Evolutionary conservation across 371 early-diverging fungal genomes (phyloP).

Genomic region (Haplosporangium sp.): DNA sequence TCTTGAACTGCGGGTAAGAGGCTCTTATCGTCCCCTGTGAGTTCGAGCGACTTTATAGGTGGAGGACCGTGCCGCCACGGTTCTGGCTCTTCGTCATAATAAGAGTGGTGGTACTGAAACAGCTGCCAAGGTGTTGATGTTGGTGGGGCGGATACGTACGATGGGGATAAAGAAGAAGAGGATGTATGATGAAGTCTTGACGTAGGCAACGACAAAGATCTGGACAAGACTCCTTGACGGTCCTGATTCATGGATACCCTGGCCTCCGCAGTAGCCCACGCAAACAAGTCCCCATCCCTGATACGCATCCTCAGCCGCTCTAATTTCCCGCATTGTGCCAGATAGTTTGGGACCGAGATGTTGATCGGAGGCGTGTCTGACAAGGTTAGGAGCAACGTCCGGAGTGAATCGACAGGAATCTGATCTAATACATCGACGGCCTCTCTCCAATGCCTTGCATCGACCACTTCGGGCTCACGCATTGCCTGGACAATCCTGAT

Average conservation of each 20-base stretch:
- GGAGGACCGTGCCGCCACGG: constrained; percentile 2
- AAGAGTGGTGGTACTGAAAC: constrained; percentile 6
- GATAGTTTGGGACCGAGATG: constrained; percentile 19
- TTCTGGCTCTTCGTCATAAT: constrained; percentile 10
- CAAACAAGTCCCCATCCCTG: constrained; percentile 29
- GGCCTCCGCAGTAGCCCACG: constrained; percentile 25
- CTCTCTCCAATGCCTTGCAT: constrained; percentile 52
- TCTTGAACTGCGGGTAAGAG: constrained; percentile 38
- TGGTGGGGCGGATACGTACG: neutral
- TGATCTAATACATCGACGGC: constrained; percentile 31
- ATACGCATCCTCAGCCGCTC: constrained; percentile 44
- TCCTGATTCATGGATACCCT: constrained; percentile 3
- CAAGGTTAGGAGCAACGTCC: constrained; percentile 29
- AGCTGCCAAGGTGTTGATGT: constrained; percentile 23
- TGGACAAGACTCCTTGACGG: neutral
- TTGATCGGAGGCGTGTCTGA: constrained; percentile 25
- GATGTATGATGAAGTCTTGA: neutral
- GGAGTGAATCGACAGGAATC: constrained; percentile 41
- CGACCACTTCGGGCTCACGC: constrained; percentile 43
- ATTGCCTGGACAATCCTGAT: constrained; percentile 40
- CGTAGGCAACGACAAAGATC: constrained; percentile 3
- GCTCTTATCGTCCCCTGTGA: constrained; percentile 37
- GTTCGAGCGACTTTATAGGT: constrained; percentile 26
- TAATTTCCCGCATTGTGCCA: constrained; percentile 18
- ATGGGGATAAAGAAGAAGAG: neutral